Base-by-base conservation (phyloP, 768 basidiomycete genomes). In the Trametes sanguinea region DNA sequence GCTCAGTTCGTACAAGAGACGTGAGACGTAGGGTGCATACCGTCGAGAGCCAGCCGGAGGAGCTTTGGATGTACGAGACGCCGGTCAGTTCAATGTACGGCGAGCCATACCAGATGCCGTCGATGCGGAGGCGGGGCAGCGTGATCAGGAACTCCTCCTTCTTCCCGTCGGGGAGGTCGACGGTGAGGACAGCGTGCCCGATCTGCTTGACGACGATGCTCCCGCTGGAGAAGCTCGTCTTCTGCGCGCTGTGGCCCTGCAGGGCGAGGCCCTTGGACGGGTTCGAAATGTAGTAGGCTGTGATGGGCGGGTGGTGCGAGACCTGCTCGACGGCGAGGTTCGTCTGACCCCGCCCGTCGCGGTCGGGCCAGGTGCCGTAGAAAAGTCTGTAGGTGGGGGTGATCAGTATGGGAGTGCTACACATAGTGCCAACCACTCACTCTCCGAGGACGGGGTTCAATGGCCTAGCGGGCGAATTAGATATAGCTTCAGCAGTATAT, bases 381-480 rank as follows among this genome's bases (percentile, higher is more conserved):
- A 98, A 98, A 30, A 92, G 78, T 70, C 90, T 90, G 67, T 14
- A 22, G 22, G 32, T 32, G 46, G 35, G 56, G 3, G 57, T 32
- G 42, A 11, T 60, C 14, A n/a, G 54, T 5, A 13, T 30, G 10
- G 39, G 27, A 16, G 47, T 11, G 9, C 11, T 30, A 17, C 32
- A 8, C 13, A 17, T 45, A 40, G 11, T 42, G n/a, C 4, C 30
- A 35, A 11, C 39, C 17, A 83, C 90, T 68, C 70, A 90, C 90
- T 94, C 94, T 75, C 94, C 94, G 14, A 97, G 88, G 9, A 93
- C 94, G 37, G 96, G 96, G 72, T 99, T 99, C 57, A 99, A 81
- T 14, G 96, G 96, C 69, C 94, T 95, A 43, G 16, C 67, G 16
- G 27, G 30, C 55, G 52, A 46, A 62, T 57, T 69, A 59, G 43